These are phyloP conservation scores for Rutstroemia sp. DNA, from an alignment of 2,329 filamentous ascomycete species.

Conservation along the genomic window DNA sequence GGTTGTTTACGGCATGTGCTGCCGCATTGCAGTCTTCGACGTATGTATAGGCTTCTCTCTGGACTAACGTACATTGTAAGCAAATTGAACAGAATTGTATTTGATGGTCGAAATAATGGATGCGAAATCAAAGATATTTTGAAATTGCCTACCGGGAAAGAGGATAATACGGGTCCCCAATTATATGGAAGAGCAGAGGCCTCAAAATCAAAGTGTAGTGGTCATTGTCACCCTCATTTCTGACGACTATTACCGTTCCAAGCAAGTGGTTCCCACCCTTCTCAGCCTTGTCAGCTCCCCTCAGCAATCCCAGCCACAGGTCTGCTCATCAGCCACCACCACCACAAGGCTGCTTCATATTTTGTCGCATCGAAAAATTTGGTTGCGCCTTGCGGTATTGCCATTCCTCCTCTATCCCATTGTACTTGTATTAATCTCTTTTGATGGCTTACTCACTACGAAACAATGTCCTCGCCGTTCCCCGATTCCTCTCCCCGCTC, in stretches of 20 bases:
- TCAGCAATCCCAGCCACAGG: not conserved
- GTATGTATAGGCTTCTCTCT: not conserved
- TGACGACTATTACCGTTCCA: not conserved
- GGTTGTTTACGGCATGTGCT: slow-evolving; percentile 29
- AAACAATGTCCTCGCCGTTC: slow-evolving; percentile 16
- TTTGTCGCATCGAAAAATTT: not conserved
- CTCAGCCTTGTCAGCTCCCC: not conserved
- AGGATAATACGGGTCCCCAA: not conserved
- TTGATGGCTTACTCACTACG: slow-evolving; percentile 22
- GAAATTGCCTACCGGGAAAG: not conserved
- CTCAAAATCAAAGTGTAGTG: not conserved
- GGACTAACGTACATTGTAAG: not conserved
- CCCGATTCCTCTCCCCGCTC: slow-evolving; percentile 7
- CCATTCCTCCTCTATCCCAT: not conserved
- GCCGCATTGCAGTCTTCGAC: slow-evolving; percentile 26
- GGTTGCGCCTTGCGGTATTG: not conserved
- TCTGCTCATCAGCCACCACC: not conserved
- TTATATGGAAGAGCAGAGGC: too few species aligned
- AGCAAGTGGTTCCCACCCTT: not conserved
- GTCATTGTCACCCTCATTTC: not conserved
- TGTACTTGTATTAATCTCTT: not conserved
- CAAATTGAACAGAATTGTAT: not conserved
- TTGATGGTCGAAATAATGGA: not conserved
- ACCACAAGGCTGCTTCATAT: not conserved
- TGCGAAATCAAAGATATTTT: not conserved